Percentiles rank a stretch among this genome's conserved stretches.
Evolutionary conservation across 176 grass and related monocot genomes (phyloP).

Genomic region (Oryza punctata): DNA sequence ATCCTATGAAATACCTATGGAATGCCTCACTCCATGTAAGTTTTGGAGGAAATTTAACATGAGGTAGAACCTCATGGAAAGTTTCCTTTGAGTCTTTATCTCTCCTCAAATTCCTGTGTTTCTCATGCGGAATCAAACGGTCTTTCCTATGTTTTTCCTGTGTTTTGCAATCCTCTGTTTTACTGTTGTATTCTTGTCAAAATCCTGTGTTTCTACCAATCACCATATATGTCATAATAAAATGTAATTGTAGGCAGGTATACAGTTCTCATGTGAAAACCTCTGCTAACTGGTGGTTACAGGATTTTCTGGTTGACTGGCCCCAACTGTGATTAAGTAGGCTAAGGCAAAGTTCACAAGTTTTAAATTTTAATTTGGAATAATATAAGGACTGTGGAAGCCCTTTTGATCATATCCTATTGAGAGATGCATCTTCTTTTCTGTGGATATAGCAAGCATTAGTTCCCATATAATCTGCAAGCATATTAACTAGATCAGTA

Average conservation of each 20-base stretch:
- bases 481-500: background rate
- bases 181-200: too few relatives aligned
- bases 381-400: background rate
- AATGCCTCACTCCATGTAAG: too few relatives aligned
- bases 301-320: background rate
- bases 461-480: background rate
- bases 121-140: too few relatives aligned
- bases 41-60: too few relatives aligned
- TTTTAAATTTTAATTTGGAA: constrained; percentile 1
- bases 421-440: background rate
- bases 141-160: too few relatives aligned
- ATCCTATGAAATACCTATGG: too few relatives aligned
- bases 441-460: background rate
- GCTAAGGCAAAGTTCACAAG: background rate
- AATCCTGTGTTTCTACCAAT: too few relatives aligned
- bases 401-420: background rate
- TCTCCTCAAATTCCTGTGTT: too few relatives aligned
- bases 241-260: background rate
- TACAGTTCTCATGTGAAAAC: background rate
- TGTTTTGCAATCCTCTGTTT: too few relatives aligned
- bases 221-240: background rate
- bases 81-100: too few relatives aligned
- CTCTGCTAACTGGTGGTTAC: background rate
- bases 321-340: background rate
- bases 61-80: too few relatives aligned